Percentiles rank a stretch among this genome's conserved stretches.
Evolutionary conservation across 805 yeast genomes (phyloP).

Genomic region (Torulaspora microellipsoides): DNA sequence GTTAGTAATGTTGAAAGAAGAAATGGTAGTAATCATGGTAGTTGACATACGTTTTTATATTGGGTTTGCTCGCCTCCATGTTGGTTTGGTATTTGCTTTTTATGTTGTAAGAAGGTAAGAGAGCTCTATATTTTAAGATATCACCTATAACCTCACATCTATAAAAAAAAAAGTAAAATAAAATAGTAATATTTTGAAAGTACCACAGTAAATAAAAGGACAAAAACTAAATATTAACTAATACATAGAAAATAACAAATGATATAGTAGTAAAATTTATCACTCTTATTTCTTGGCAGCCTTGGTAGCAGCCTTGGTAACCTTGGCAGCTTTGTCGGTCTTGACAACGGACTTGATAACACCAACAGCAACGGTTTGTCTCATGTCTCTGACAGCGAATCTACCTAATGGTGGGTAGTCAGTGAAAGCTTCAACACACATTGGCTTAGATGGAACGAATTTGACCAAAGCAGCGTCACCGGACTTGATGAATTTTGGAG

Average conservation of each 20-base stretch:
- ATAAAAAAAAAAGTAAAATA: not conserved
- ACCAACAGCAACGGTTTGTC: constrained; percentile 99
- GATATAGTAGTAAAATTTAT: constrained; percentile 9
- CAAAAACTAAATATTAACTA: constrained; percentile 21
- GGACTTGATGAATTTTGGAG: constrained; percentile 90
- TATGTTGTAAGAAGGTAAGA: not conserved
- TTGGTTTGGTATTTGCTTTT: too few relatives aligned
- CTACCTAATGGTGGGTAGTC: constrained; percentile 98
- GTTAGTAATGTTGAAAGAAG: too few relatives aligned
- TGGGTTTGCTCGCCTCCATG: too few relatives aligned
- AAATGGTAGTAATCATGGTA: too few relatives aligned
- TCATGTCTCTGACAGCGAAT: constrained; percentile 99
- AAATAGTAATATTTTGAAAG: constrained; percentile 11
- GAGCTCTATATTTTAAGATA: not conserved
- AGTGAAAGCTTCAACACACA: constrained; percentile 91
- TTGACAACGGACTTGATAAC: constrained; percentile 94
- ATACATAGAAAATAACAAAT: constrained; percentile 13
- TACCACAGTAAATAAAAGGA: constrained; percentile 15
- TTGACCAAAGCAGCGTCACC: constrained; percentile 95
- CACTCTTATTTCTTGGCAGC: constrained; percentile 33
- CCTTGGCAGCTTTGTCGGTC: constrained; percentile 84
- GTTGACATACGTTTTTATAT: too few relatives aligned
- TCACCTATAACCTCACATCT: too few relatives aligned
- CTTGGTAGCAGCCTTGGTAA: constrained; percentile 83
- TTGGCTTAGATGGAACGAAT: constrained; percentile 83